Conservation (phyloP, 2,329 filamentous ascomycete genomes). For the Truncatella angustata region DNA sequence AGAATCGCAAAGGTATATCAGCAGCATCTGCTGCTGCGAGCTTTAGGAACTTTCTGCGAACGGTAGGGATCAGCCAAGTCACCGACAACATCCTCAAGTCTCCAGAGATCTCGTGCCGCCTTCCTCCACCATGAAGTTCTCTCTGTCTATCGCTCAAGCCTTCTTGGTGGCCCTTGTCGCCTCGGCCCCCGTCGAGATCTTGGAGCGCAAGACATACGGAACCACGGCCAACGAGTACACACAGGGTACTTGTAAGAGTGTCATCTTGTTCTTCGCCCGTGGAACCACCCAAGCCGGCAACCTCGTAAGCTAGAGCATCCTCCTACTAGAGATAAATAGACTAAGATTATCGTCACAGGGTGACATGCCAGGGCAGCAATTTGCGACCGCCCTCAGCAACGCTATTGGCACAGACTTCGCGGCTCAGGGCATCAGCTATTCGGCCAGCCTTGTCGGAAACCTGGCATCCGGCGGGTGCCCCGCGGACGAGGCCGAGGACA, state of each 20-base stretch:
- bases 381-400: slow-evolving; percentile 21
- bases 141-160: background rate
- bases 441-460: slow-evolving; percentile 27
- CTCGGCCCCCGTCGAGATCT: background rate
- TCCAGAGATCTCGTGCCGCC: background rate
- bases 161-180: slow-evolving; percentile 1
- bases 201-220: slow-evolving; percentile 6
- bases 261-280: slow-evolving; percentile 39
- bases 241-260: slow-evolving; percentile 31
- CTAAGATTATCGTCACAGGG: slow-evolving; percentile 16
- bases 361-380: slow-evolving; percentile 24
- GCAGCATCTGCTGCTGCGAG: too few relatives aligned
- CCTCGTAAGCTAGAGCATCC: slow-evolving; percentile 27
- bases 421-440: slow-evolving; percentile 22
- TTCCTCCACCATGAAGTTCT: slow-evolving; percentile 6
- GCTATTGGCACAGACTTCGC: slow-evolving; percentile 15
- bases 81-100: background rate
- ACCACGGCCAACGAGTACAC: slow-evolving; percentile 32
- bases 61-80: background rate
- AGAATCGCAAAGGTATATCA: too few relatives aligned
- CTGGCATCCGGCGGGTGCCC: slow-evolving; percentile 26
- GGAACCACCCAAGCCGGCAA: slow-evolving; percentile 38
- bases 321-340: background rate
- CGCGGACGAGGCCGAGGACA: slow-evolving; percentile 22
- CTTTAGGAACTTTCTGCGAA: background rate